Conservation (phyloP, 2,329 filamentous ascomycete species). For the Ophiostoma australiae region DNA sequence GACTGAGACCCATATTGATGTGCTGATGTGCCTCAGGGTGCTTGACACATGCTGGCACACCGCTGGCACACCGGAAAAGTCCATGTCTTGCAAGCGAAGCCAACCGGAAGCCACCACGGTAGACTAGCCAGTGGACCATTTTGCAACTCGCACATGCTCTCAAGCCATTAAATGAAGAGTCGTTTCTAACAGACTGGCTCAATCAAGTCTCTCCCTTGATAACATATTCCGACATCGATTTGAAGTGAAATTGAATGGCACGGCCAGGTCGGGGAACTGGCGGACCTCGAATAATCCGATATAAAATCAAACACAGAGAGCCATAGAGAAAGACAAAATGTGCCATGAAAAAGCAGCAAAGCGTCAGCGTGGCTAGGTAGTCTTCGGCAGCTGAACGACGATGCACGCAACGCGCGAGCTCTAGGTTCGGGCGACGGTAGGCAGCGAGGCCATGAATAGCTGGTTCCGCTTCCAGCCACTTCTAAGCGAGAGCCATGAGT, state of each 20-base stretch:
- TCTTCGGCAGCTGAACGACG: neutral
- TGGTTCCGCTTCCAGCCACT: neutral
- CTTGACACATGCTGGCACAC: neutral
- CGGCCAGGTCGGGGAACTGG: neutral
- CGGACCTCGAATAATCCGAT: neutral
- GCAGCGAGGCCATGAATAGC: neutral
- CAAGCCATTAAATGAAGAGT: neutral
- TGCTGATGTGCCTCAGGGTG: neutral
- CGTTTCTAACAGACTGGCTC: neutral
- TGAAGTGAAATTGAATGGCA: neutral
- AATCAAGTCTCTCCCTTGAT: neutral
- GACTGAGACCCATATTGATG: neutral
- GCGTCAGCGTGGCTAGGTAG: neutral
- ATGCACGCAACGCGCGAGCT: neutral
- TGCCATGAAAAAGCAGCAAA: neutral
- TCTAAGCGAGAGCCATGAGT: neutral
- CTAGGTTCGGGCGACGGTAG: neutral
- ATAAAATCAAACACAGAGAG: neutral
- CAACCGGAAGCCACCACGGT: conserved; percentile 18
- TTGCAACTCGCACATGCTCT: neutral
- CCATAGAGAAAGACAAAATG: neutral
- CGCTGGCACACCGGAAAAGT: neutral
- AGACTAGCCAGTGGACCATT: neutral
- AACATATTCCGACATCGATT: neutral
- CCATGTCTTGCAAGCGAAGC: neutral